Base-by-base conservation (phyloP, 1,139 yeast species). In the Taphrina betulina region DNA sequence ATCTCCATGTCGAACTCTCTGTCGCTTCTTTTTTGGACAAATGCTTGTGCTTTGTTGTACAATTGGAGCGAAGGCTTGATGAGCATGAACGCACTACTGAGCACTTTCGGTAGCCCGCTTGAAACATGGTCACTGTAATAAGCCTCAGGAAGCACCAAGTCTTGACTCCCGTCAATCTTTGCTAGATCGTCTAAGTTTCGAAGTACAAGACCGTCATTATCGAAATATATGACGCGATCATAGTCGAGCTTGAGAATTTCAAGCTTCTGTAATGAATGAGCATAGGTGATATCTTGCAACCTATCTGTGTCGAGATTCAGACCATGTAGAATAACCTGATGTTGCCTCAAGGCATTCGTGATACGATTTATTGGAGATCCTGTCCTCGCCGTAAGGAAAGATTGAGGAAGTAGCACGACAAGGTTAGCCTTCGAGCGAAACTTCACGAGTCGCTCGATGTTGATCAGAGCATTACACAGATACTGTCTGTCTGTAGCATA, bases 71-170 rank as follows among this genome's bases (percentile, higher is more conserved):
- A 43, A 7, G 48, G 37, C 17, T 31, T 29, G 34, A 43, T 20
- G 29, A 43, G 28, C 48, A 43, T 43, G 29, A 43, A 22, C 14
- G 48, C 48, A 19, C 48, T 43, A 23, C 48, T 43, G 29, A 41
- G 19, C 24, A 7, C 2, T 14, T n/a, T 5, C 17, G 14, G n/a
- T n/a, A 7, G 35, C 16, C n/a, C 5, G 4, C 5, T n/a, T 14
- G 34, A n/a, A 7, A 14, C 10, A 19, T 8, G 5, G 4, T 3
- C 20, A 1, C 28, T 22, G 14, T 43, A 43, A 29, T 43, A 43
- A 14, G 48, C 48, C 14, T 43, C 38, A 5, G 48, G 48, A 26
- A 43, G 29, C 3, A 43, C 19, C 26, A 43, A 29, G n/a, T 43
- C 48, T 12, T 16, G 17, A 4, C 19, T 33, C 10, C 14, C 19